A percentile compares a stretch with the other conserved stretches of the same genome.
Evolutionary conservation across 1,284 basidiomycete genomes (phyloP).

Genomic region (Heimioporus retisporus): DNA sequence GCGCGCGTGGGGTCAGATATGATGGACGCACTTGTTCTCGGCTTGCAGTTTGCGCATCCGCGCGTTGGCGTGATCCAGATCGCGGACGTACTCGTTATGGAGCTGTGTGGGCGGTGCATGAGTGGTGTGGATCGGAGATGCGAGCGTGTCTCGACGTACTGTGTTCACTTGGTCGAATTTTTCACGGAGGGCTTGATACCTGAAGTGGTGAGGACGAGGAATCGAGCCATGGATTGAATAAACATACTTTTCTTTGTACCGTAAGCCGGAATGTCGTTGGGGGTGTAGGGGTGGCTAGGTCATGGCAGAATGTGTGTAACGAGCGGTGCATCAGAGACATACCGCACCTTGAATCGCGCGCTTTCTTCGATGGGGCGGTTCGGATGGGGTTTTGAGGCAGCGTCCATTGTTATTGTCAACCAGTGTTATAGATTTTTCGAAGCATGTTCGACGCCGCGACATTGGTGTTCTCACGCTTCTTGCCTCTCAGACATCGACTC

Average conservation of each 20-base stretch:
- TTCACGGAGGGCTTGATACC: slow-evolving; percentile 64
- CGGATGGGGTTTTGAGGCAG: slow-evolving; percentile 23
- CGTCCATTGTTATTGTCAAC: too few relatives aligned
- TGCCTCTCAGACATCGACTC: too few relatives aligned
- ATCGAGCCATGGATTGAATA: too few relatives aligned
- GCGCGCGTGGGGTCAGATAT: not conserved
- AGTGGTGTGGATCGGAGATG: not conserved
- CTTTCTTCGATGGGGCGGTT: slow-evolving; percentile 29
- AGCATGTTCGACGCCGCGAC: too few relatives aligned
- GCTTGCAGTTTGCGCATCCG: slow-evolving; percentile 65
- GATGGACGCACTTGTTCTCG: slow-evolving; percentile 62
- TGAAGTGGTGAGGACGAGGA: slow-evolving; percentile 28
- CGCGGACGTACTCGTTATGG: slow-evolving; percentile 54
- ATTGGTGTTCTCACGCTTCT: too few relatives aligned
- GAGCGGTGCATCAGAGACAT: too few relatives aligned
- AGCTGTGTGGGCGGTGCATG: slow-evolving; percentile 40
- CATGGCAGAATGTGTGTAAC: too few relatives aligned
- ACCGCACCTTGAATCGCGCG: slow-evolving; percentile 35
- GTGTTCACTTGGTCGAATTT: slow-evolving; percentile 62
- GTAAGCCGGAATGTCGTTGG: slow-evolving; percentile 30
- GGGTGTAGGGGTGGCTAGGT: not conserved
- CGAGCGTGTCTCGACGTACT: slow-evolving; percentile 45
- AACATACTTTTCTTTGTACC: slow-evolving; percentile 46
- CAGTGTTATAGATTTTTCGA: too few relatives aligned
- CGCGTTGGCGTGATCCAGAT: slow-evolving; percentile 58